Base-by-base conservation (phyloP, 1,284 basidiomycete species). In the Cutaneotrichosporon sp. region DNA sequence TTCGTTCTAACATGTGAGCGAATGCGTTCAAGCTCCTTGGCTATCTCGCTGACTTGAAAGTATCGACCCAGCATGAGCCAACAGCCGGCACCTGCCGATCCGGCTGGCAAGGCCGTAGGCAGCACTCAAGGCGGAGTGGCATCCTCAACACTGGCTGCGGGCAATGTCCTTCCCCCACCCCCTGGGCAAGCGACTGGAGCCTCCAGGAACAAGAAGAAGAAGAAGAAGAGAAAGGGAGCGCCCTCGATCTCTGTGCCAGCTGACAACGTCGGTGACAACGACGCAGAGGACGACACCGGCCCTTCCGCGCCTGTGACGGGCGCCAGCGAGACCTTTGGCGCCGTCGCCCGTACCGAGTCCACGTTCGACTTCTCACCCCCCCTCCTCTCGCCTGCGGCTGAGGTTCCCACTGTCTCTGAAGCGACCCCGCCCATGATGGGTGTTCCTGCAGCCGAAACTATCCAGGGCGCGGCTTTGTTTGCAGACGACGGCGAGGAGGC, bases 191-290 rank as follows among this genome's bases (percentile, higher is more conserved):
- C 58, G 32, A 16, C 52, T 11, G 22, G 61, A 31, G 40, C 57
- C 16, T 56, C 55, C n/a, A 68, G 63, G 56, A 65, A 65, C 58
- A 68, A 68, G 61, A 68, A 68, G 63, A 68, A 68, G 64, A 68
- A 68, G 59, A 65, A 65, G 55, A 66, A 66, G 62, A 64, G 63
- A 56, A 57, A 50, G 22, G 22, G 46, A 8, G 40, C 42, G 11
- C 32, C 30, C 14, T 32, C 59, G 0, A 36, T 49, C 13, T 58
- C 62, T 6, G 46, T 46, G 4, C 31, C 50, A n/a, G 14, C 58
- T 3, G 22, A 26, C 13, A 46, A 5, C 42, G 42, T 46, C 42
- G 11, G 42, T 46, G 42, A n/a, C 42, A 2, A 46, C 42, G 46
- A 49, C 14, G 14, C 40, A 26, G 46, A 58, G 31, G 9, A 16